These are phyloP conservation scores for Suillus luteus DNA, from an alignment of 768 basidiomycete genomes.

Conservation along the genomic window DNA sequence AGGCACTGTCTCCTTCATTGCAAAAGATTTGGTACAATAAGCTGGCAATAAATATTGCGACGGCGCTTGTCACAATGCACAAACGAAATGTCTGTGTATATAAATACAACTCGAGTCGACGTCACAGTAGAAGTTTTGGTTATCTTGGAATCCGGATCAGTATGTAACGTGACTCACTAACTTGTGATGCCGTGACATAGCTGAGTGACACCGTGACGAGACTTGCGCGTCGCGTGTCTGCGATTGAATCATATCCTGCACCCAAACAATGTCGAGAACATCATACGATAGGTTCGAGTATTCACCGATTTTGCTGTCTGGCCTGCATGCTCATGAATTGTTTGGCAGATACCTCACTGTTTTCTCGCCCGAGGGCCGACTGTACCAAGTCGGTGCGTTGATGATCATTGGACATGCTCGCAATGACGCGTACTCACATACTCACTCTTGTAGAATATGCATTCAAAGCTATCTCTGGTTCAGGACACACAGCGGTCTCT, in stretches of 20 bases:
- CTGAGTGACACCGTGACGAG: slow-evolving; percentile 41
- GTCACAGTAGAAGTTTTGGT: not conserved
- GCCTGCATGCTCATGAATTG: not conserved
- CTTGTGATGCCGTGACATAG: slow-evolving; percentile 35
- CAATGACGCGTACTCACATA: slow-evolving; percentile 15
- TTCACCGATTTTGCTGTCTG: not conserved
- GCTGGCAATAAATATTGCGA: not conserved
- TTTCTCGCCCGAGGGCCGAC: slow-evolving; percentile 94
- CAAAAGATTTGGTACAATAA: not conserved
- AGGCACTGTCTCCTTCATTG: slow-evolving; percentile 79
- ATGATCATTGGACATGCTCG: not conserved
- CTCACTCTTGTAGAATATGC: slow-evolving; percentile 76
- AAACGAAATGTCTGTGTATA: not conserved
- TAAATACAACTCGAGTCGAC: not conserved
- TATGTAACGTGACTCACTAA: slow-evolving; percentile 8
- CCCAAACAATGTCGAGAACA: slow-evolving; percentile 79
- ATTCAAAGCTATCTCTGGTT: slow-evolving; percentile 98
- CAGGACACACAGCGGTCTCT: slow-evolving; percentile 91
- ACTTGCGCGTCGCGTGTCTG: slow-evolving; percentile 64
- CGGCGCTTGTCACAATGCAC: not conserved
- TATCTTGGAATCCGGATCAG: not conserved
- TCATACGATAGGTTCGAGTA: slow-evolving; percentile 80
- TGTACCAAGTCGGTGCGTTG: slow-evolving; percentile 95
- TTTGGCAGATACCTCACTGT: slow-evolving; percentile 83
- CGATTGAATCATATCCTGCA: slow-evolving; percentile 23